Evolutionary conservation across 352 stramenopile genomes (phyloP).

Genomic region (Pythium pyrilobum): DNA sequence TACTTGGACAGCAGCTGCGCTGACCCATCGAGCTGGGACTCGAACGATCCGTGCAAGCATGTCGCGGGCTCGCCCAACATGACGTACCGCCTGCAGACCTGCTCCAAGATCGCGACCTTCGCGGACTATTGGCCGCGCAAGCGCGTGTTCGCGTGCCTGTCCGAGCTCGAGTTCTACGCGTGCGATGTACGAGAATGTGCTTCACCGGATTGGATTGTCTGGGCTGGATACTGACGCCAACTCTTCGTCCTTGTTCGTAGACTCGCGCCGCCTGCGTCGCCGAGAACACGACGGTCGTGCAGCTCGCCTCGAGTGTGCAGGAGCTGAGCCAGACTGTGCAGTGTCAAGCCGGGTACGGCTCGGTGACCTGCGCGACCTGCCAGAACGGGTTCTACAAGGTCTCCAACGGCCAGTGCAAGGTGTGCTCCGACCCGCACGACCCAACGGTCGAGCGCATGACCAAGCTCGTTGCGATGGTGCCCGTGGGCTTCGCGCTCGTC

Average conservation of each 20-base stretch:
- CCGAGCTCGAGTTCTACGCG: slow-evolving; percentile 48
- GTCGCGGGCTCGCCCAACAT: slow-evolving; percentile 17
- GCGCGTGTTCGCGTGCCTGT: slow-evolving; percentile 57
- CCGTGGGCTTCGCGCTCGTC: slow-evolving; percentile 27
- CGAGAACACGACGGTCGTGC: not conserved
- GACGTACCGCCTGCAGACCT: slow-evolving; percentile 38
- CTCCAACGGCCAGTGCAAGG: slow-evolving; percentile 54
- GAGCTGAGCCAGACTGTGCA: slow-evolving; percentile 17
- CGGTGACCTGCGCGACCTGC: slow-evolving; percentile 48
- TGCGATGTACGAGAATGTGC: slow-evolving; percentile 40
- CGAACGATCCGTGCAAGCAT: slow-evolving; percentile 43
- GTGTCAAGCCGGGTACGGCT: slow-evolving; percentile 42
- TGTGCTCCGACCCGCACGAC: slow-evolving; percentile 38
- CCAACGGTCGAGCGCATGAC: slow-evolving; percentile 30
- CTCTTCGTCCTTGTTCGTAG: not conserved
- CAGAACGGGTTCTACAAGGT: slow-evolving; percentile 45
- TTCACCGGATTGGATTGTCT: not conserved
- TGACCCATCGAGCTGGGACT: slow-evolving; percentile 31
- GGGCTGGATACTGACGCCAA: not conserved
- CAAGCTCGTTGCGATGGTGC: slow-evolving; percentile 34
- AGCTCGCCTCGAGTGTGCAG: not conserved
- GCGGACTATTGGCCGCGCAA: slow-evolving; percentile 46
- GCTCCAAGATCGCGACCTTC: slow-evolving; percentile 31
- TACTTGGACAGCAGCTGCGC: slow-evolving; percentile 31
- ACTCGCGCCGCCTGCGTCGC: slow-evolving; percentile 11